Evolutionary conservation across 768 basidiomycete genomes (phyloP).

Genomic region (Kockovaella imperatae): DNA sequence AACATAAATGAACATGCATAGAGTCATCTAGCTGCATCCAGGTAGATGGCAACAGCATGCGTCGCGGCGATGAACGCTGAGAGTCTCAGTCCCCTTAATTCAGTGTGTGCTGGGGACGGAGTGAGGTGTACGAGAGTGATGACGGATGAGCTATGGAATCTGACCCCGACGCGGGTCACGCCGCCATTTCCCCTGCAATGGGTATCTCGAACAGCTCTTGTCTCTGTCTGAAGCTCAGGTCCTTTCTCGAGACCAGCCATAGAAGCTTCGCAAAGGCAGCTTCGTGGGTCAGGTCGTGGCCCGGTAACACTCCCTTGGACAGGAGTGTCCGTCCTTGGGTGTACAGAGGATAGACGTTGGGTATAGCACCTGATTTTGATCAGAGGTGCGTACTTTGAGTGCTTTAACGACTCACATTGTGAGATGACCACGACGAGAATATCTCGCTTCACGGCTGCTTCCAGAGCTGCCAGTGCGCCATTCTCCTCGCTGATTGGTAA

Average conservation of each 20-base stretch:
- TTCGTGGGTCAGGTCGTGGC: constrained; percentile 39
- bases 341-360: constrained; percentile 37
- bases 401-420: constrained; percentile 21
- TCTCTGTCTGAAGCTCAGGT: constrained; percentile 29
- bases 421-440: constrained; percentile 37
- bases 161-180: neutral
- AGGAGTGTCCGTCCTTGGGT: constrained; percentile 31
- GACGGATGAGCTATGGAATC: too few species aligned
- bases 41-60: too few species aligned
- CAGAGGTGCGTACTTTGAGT: neutral
- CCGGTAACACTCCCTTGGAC: constrained; percentile 25
- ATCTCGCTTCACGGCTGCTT: constrained; percentile 28
- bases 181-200: constrained; percentile 32
- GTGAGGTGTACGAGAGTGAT: too few species aligned
- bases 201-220: constrained; percentile 32
- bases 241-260: constrained; percentile 33
- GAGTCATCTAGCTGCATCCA: too few species aligned
- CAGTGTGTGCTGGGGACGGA: too few species aligned
- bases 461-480: constrained; percentile 20
- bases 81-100: too few species aligned
- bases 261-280: constrained; percentile 38
- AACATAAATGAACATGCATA: too few species aligned
- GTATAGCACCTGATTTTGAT: constrained; percentile 19
- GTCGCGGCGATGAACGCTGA: too few species aligned
- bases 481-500: constrained; percentile 25